Conservation (phyloP, 257 asterid species). For the Nicotiana noctiflora region DNA sequence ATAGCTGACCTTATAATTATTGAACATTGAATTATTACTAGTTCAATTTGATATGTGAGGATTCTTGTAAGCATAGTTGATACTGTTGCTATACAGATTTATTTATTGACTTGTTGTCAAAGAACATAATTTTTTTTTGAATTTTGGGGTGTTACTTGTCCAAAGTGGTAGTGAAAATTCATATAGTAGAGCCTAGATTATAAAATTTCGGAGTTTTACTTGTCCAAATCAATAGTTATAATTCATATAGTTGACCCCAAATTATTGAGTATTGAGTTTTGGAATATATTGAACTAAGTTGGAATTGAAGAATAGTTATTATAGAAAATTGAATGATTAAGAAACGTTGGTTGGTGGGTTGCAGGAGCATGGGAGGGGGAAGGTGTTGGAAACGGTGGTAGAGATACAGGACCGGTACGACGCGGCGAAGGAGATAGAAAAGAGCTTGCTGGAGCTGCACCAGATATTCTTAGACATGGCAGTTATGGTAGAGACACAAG, state of each 20-base stretch:
- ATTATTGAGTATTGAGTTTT: too few species aligned
- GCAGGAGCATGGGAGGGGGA: constrained; percentile 85
- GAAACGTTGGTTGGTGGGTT: background rate
- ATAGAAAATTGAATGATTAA: background rate
- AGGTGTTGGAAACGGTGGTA: constrained; percentile 74
- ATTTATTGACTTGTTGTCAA: background rate
- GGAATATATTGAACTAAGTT: too few species aligned
- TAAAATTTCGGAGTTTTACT: too few species aligned
- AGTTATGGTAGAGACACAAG: constrained; percentile 93
- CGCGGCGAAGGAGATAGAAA: constrained; percentile 82
- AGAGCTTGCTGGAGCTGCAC: constrained; percentile 85
- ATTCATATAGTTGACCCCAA: too few species aligned
- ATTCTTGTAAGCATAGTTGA: too few species aligned
- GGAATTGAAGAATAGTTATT: background rate
- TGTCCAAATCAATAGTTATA: background rate
- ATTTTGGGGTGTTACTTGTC: background rate
- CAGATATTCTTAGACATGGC: constrained; percentile 91
- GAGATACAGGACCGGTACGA: constrained; percentile 78
- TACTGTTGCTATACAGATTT: background rate
- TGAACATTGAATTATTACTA: too few species aligned
- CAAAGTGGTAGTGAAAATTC: background rate
- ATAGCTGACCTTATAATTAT: too few species aligned
- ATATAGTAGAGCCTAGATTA: background rate
- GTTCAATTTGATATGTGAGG: too few species aligned
- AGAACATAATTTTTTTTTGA: background rate